phyloP scores from a whole-genome alignment of 441 rosid genomes.

The Croton setiger region DNA sequence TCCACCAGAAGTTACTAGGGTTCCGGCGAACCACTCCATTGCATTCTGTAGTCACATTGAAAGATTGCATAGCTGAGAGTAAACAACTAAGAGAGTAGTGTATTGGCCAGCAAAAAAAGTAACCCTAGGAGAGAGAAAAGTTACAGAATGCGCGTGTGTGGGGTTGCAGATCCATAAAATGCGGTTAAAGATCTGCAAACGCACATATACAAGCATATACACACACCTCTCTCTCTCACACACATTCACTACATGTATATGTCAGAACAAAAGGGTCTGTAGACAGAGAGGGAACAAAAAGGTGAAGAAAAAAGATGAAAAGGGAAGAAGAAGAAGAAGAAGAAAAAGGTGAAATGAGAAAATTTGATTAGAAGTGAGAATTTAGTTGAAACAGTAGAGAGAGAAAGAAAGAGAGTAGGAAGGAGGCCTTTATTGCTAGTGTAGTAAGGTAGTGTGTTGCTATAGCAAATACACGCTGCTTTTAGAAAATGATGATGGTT shows the following conservation, averaged over 20 bases:
- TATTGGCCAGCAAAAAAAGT: not conserved
- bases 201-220: not conserved
- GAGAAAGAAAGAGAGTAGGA: constrained; percentile 27
- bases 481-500: constrained; percentile 8
- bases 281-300: not conserved
- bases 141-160: constrained; percentile 29
- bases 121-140: constrained; percentile 48
- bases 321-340: constrained; percentile 11
- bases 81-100: not conserved
- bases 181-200: constrained; percentile 38
- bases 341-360: constrained; percentile 5
- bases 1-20: constrained; percentile 23
- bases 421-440: constrained; percentile 22
- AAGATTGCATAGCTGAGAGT: constrained; percentile 22
- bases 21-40: constrained; percentile 30
- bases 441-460: constrained; percentile 15
- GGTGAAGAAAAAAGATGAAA: not conserved
- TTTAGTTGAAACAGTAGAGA: not conserved
- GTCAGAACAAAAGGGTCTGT: no score
- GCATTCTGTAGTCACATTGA: constrained; percentile 28
- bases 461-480: constrained; percentile 7
- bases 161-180: constrained; percentile 62
- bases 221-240: not conserved
- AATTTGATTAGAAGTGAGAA: not conserved
- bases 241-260: not conserved